A percentile compares a stretch with the other conserved stretches of the same genome.
Evolutionary conservation across 129 eudicot species (phyloP).

Genomic region (Centaurea solstitialis): DNA sequence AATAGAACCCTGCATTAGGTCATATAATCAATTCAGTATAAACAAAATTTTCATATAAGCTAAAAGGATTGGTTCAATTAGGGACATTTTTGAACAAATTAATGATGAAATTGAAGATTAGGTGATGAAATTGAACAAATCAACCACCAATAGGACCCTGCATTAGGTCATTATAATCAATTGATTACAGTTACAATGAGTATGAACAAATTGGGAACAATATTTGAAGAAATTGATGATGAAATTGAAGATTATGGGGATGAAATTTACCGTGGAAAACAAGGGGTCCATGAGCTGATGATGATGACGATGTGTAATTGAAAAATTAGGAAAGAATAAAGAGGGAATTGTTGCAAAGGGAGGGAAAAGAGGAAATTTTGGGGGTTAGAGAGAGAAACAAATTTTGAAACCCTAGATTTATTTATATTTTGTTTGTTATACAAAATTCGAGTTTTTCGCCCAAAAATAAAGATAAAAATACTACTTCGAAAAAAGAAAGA

Average conservation of each 20-base stretch:
- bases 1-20: slow-evolving; percentile 33
- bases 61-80: not conserved
- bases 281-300: slow-evolving; percentile 35
- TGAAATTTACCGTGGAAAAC: slow-evolving; percentile 25
- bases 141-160: slow-evolving; percentile 35
- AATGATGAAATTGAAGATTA: too few relatives aligned
- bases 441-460: not conserved
- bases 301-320: slow-evolving; percentile 31
- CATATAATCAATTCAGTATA: not conserved
- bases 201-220: too few relatives aligned
- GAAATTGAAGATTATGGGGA: not conserved
- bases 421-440: slow-evolving; percentile 12
- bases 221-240: not conserved
- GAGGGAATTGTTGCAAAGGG: slow-evolving; percentile 39
- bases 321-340: too few relatives aligned
- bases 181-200: too few relatives aligned
- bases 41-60: not conserved
- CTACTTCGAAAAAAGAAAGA: not conserved
- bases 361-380: slow-evolving; percentile 28
- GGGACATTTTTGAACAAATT: not conserved
- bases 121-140: slow-evolving; percentile 6
- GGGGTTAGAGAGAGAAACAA: slow-evolving; percentile 17
- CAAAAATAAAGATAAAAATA: not conserved
- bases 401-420: slow-evolving; percentile 55
- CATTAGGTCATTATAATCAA: slow-evolving; percentile 20